phyloP scores from a whole-genome alignment of 108 stramenopile genomes.

The Skeletonema potamos region DNA sequence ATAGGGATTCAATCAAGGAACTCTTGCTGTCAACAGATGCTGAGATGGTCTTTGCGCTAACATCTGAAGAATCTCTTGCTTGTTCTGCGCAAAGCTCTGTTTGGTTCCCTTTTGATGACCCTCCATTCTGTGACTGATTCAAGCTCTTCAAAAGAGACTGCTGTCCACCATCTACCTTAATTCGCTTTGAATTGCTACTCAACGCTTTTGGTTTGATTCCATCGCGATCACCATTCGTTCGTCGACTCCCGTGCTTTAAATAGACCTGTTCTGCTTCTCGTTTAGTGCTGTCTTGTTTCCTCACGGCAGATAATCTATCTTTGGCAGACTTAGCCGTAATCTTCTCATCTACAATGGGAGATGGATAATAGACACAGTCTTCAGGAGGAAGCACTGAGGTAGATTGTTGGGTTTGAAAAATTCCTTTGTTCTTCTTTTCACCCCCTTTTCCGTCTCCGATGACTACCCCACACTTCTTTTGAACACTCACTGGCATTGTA shows the following conservation, averaged over 20 bases:
- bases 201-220: slow-evolving; percentile 46
- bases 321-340: slow-evolving; percentile 59
- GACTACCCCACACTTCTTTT: slow-evolving; percentile 35
- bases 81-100: background rate
- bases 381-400: background rate
- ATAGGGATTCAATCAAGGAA: slow-evolving; percentile 2
- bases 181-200: slow-evolving; percentile 31
- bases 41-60: background rate
- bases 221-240: slow-evolving; percentile 44
- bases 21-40: background rate
- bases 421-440: background rate
- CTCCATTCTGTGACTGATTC: slow-evolving; percentile 17
- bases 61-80: background rate
- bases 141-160: slow-evolving; percentile 23
- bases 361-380: slow-evolving; percentile 37
- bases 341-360: slow-evolving; percentile 65
- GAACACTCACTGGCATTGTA: slow-evolving; percentile 55
- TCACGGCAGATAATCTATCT: slow-evolving; percentile 51
- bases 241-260: slow-evolving; percentile 68
- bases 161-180: slow-evolving; percentile 18
- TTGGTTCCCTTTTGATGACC: background rate
- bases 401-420: slow-evolving; percentile 13
- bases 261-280: slow-evolving; percentile 55
- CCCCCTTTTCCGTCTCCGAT: slow-evolving; percentile 18
- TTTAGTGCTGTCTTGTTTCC: slow-evolving; percentile 53